These are phyloP conservation scores for Clarireedia hainanense DNA, from an alignment of 2,329 filamentous ascomycete genomes.

Conservation along the genomic window DNA sequence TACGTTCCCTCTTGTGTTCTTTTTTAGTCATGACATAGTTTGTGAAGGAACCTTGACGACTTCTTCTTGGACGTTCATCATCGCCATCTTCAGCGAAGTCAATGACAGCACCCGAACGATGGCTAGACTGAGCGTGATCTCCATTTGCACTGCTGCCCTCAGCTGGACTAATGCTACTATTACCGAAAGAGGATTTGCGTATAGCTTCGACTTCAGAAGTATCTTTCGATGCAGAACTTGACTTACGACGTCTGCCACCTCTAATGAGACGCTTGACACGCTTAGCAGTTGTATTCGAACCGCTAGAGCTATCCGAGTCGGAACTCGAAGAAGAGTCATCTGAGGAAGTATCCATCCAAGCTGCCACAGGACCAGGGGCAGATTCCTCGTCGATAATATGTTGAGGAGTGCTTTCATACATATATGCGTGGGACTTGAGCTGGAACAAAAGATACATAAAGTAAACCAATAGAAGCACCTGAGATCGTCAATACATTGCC, in stretches of 20 bases:
- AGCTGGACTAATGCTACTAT: conserved; percentile 20
- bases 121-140: conserved; percentile 19
- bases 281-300: conserved; percentile 65
- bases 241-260: conserved; percentile 60
- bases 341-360: conserved; percentile 65
- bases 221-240: conserved; percentile 63
- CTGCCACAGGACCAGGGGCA: conserved; percentile 74
- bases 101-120: conserved; percentile 29
- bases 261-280: conserved; percentile 68
- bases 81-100: conserved; percentile 47
- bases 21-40: conserved; percentile 25
- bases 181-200: conserved; percentile 36
- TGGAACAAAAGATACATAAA: conserved; percentile 80
- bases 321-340: conserved; percentile 49
- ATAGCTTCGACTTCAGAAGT: conserved; percentile 32
- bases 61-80: conserved; percentile 32
- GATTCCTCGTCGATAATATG: conserved; percentile 89
- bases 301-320: conserved; percentile 61
- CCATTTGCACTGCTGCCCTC: conserved; percentile 19
- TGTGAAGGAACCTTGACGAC: conserved; percentile 23
- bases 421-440: conserved; percentile 83
- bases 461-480: conserved; percentile 76
- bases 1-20: conserved; percentile 32
- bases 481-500: conserved; percentile 5
- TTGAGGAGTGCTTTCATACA: conserved; percentile 89